Percentiles rank a stretch among this genome's conserved stretches.
phyloP scores from a whole-genome alignment of 208 protist species.

The Strigomonas galati region DNA sequence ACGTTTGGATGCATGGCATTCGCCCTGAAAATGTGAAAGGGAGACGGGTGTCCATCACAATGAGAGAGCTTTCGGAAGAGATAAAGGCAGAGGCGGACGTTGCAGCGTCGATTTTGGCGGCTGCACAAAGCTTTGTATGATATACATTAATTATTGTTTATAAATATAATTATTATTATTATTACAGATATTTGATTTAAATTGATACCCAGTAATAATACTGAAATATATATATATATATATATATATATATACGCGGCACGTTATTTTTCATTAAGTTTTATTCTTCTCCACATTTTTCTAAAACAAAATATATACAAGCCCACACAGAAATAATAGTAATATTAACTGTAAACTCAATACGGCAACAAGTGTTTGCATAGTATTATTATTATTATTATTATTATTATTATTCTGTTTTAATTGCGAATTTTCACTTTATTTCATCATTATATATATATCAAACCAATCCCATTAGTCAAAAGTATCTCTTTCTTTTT shows the following conservation, averaged over 20 bases:
- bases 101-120: slow-evolving; percentile 28
- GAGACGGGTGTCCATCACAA: slow-evolving; percentile 78
- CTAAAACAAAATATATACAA: background rate
- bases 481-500: too few species aligned
- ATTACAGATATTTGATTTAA: background rate
- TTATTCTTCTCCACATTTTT: slow-evolving; percentile 10
- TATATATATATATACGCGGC: slow-evolving; percentile 1
- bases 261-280: background rate
- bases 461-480: too few species aligned
- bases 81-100: slow-evolving; percentile 30
- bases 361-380: too few species aligned
- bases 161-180: background rate
- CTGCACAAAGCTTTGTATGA: slow-evolving; percentile 57
- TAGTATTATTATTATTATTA: slow-evolving; percentile 15
- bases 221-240: too few species aligned
- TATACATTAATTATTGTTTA: background rate
- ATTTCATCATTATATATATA: slow-evolving; percentile 3
- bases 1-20: slow-evolving; percentile 88
- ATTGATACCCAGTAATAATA: too few species aligned
- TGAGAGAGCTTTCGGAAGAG: slow-evolving; percentile 67
- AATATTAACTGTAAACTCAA: too few species aligned
- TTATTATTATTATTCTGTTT: slow-evolving; percentile 11
- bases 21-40: slow-evolving; percentile 47
- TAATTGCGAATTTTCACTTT: slow-evolving; percentile 12
- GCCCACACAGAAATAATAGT: too few species aligned